Base-by-base conservation (phyloP, 208 protist species). In the Porcisia hertigi region DNA sequence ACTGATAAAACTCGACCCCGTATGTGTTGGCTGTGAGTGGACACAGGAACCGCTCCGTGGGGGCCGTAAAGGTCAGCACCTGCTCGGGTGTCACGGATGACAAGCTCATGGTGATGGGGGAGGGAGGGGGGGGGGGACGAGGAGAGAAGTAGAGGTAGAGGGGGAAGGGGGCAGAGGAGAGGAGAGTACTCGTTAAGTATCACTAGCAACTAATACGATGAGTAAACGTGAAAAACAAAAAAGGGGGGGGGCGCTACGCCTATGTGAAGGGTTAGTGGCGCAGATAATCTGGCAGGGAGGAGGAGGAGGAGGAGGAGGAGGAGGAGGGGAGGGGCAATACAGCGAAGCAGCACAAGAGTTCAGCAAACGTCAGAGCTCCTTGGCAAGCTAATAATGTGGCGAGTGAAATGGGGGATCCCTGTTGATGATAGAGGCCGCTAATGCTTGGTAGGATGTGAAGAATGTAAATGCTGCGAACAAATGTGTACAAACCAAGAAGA, bases 1-100 rank as follows among this genome's bases (percentile, higher is more conserved):
- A 99, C 12, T 87, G 88, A 66, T 96, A 86, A 81, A 99, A 99
- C 78, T 98, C 94, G 62, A 99, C 92, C 71, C 92, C 90, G 83
- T 97, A 98, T 1, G 75, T 94, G 80, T 99, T 99, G 11, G 90
- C 94, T 14, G 80, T 88, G 49, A 98, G 76, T 6, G 96, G 91
- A 86, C 97, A 98, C 20, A 98, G 88, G 79, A 97, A 99, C 41
- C 70, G 91, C 81, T 91, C 86, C 23, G 92, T 95, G 3, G 94
- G 94, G 5, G 69, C 80, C 1, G 80, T 94, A 53, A 88, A 86
- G 47, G 86, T 66, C 52, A 96, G 84, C 43, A 89, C 92, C 70
- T 94, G 64, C 70, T 94, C 85, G 0, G 92, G 91, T 1, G 91
- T 95, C 45, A 96, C 82, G 14, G 75, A 52, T 1, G 80, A 76